Evolutionary conservation across 768 basidiomycete genomes (phyloP).

Genomic region (Pholiota molesta): DNA sequence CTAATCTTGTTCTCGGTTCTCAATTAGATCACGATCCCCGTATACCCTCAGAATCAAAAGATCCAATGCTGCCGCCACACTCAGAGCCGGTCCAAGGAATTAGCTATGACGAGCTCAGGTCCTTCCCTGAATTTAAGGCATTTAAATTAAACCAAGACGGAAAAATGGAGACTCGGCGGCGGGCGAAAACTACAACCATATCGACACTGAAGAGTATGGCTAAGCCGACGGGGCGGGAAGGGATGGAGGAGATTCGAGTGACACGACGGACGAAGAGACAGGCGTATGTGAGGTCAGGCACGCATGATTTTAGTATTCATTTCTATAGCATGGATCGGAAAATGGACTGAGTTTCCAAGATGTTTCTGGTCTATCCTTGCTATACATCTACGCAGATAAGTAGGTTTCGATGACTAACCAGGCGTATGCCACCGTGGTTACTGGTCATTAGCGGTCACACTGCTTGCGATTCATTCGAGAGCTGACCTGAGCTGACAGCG

Average conservation of each 20-base stretch:
- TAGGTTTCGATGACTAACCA: too few relatives aligned
- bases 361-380: not conserved
- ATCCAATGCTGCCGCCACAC: not conserved
- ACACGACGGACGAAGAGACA: constrained; percentile 25
- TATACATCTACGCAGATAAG: too few relatives aligned
- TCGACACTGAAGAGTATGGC: not conserved
- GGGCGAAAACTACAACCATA: not conserved
- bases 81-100: constrained; percentile 5
- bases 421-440: too few relatives aligned
- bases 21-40: too few relatives aligned
- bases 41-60: not conserved
- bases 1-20: too few relatives aligned
- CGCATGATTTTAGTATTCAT: constrained; percentile 25
- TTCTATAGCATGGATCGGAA: constrained; percentile 19
- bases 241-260: constrained; percentile 25
- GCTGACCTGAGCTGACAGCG: too few relatives aligned
- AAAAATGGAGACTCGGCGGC: not conserved
- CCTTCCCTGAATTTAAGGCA: constrained; percentile 24
- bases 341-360: constrained; percentile 9
- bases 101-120: constrained; percentile 25
- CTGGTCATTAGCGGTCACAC: too few relatives aligned
- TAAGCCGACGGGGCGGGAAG: constrained; percentile 5
- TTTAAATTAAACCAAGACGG: constrained; percentile 21
- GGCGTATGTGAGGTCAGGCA: constrained; percentile 26
- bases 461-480: too few relatives aligned